Evolutionary conservation across 1,284 basidiomycete genomes (phyloP), one percentile per base, ranked within the genome.

Genomic region (Leccinum pachyderme): DNA sequence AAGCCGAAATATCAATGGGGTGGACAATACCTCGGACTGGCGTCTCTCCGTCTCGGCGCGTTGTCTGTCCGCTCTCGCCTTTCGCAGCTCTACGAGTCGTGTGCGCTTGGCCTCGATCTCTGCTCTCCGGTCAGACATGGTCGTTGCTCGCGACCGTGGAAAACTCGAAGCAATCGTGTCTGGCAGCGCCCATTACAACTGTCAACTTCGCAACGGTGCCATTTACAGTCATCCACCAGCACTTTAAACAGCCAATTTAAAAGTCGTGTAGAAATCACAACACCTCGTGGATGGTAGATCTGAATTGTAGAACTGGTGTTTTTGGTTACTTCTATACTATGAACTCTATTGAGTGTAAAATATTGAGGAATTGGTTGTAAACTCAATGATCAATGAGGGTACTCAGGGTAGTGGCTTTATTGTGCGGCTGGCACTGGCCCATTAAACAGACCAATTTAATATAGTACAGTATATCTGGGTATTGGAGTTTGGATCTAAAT

Each of bases 101-200:
- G 86, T 84, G 57, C 88, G 80, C 75, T 98, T 99, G 41, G 89
- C 91, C 73, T 95, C 93, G 59, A 98, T 92, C 75, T 98, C 95
- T 64, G 87, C 82, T 64, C 85, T 74, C 39, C 87, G 79, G 56
- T 81, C 80, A 31, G 79, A 78, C 75, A 79, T 80, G 51, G 48
- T 31, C 29, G 29, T 18, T 18, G 18, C 18, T 18, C 18, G 18
- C 18, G 18, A 18, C 18, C 18, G 18, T 18, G 18, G 18, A 18
- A 18, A 18, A 18, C 18, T 18, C 18, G 18, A 31, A 31, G 29
- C 29, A 18, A 1, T 18, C 18, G 18, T 18, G 18, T 18, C 18
- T 18, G 18, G 18, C 18, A 18, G n/a, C 18, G 18, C 18, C 18
- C 1, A 18, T 18, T 18, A n/a, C n/a, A 18, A 18, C 18, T 18